Base-by-base conservation (phyloP, 352 stramenopile genomes). In the Pythium coloratum region DNA sequence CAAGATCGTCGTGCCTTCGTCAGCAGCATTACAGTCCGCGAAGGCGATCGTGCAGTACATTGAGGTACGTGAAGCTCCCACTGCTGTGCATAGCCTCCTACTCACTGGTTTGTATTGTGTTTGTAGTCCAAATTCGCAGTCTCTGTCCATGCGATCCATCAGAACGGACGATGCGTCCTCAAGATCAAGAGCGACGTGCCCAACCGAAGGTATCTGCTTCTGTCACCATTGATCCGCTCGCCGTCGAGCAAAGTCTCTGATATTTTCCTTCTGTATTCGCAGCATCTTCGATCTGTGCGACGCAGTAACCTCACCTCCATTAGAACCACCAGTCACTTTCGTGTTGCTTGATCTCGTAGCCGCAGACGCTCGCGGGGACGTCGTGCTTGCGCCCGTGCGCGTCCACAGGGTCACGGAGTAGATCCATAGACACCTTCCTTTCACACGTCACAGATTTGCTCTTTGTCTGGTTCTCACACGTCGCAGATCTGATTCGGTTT, bases 301-400 rank as follows among this genome's bases (percentile, higher is more conserved):
- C 13, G 20, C 30, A 16, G 13, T 10, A 30, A 18, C 7, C 46
- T 14, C 34, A 16, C 66, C 10, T 44, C 36, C 44, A n/a, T 6
- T 24, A 55, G 16, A 36, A 49, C n/a, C 18, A n/a, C 53, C 33
- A 20, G 8, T 38, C 13, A 9, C 40, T 24, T 77, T 78, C 24
- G 36, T 84, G n/a, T 20, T 85, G 34, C 42, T 81, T 9, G 59
- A 75, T 8, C 34, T 81, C 7, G 36, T 60, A 16, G 75, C 75
- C 9, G 55, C 62, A 7, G 73, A 85, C 38, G 36, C 51, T 6
- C 44, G 58, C 12, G 70, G 77, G 14, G 77, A 85, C 49, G 75
- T 85, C 26, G 61, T 70, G 1, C 63, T 85, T 12, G 59, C 77
- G 18, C 75, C 77, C 2, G 55, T 82, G 12, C 72, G 67, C 28